Evolutionary conservation across 2,329 filamentous ascomycete genomes (phyloP), one percentile per base, ranked within the genome.

Genomic region (Trichoderma cornu-damae): DNA sequence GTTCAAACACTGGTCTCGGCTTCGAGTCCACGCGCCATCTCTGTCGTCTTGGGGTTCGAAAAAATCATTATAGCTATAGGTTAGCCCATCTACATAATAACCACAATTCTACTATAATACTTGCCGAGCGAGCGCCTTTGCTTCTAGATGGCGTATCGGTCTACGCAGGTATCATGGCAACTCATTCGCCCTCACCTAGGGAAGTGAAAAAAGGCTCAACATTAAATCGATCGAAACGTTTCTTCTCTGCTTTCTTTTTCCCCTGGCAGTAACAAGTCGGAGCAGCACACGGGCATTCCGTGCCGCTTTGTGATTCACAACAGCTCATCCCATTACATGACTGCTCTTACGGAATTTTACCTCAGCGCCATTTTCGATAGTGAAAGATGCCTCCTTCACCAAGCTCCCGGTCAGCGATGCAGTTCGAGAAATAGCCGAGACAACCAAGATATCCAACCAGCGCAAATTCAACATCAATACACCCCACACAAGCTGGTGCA

Each of bases 21-120:
- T 65, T 72, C 18, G 74, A 76, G 60, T 70, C 73, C 6, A 69
- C 72, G 4, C 69, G 69, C 9, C 71, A 76, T 53, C 68, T 74
- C 42, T 65, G 68, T 5, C 65, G 65, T 2, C 69, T 74, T 4
- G 64, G 67, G 4, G 72, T 71, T n/a, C 2, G 60, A 62, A 4
- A 70, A 70, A 18, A 66, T 78, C 32, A 72, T 78, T 48, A 65
- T 78, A 43, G 74, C 67, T 14, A 67, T 69, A 1, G 70, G 51
- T 7, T 61, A 54, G 60, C 32, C 37, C n/a, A 32, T 61, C 3
- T 58, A 61, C 18, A 50, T 61, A 30, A 52, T 18, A 58, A 26
- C 26, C 59, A 55, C n/a, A 58, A 54, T 8, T 55, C 53, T 18
- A 46, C 60, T 38, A 51, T 52, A 11, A 20, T 24, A 7, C 58